Conservation (phyloP, 208 protist genomes). For the Wallacemonas sp. region DNA sequence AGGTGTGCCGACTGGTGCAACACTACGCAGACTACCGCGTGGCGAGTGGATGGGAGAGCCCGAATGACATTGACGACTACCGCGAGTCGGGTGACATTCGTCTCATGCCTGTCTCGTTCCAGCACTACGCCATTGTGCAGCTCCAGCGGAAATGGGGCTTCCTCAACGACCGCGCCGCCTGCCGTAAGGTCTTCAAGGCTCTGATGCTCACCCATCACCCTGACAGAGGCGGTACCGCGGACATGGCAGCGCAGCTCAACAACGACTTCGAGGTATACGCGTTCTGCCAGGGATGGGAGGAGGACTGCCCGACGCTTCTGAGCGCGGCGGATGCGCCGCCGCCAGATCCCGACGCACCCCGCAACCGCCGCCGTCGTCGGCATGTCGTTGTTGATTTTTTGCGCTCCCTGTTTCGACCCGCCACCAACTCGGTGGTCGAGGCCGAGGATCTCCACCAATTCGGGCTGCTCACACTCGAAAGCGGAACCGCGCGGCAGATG, state of each 20-base stretch:
- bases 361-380: conserved; percentile 29
- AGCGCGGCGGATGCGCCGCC: conserved; percentile 9
- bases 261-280: conserved; percentile 77
- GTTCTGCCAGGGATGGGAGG: conserved; percentile 67
- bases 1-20: conserved; percentile 65
- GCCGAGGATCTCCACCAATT: conserved; percentile 63
- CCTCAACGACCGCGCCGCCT: conserved; percentile 54
- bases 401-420: conserved; percentile 57
- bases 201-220: conserved; percentile 75
- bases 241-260: conserved; percentile 62
- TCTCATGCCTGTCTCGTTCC: conserved; percentile 70
- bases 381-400: conserved; percentile 64
- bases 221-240: conserved; percentile 57
- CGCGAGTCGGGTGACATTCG: conserved; percentile 53
- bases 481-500: conserved; percentile 39
- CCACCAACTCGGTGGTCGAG: conserved; percentile 56
- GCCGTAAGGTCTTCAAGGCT: conserved; percentile 59
- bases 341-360: conserved; percentile 8
- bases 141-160: conserved; percentile 80
- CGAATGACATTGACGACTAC: conserved; percentile 68
- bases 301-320: conserved; percentile 42
- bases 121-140: conserved; percentile 79
- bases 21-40: conserved; percentile 81
- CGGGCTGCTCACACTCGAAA: conserved; percentile 60
- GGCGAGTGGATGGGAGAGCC: conserved; percentile 72